phyloP scores from a whole-genome alignment of 2,329 filamentous ascomycete species.

The Graphilbum sp. region DNA sequence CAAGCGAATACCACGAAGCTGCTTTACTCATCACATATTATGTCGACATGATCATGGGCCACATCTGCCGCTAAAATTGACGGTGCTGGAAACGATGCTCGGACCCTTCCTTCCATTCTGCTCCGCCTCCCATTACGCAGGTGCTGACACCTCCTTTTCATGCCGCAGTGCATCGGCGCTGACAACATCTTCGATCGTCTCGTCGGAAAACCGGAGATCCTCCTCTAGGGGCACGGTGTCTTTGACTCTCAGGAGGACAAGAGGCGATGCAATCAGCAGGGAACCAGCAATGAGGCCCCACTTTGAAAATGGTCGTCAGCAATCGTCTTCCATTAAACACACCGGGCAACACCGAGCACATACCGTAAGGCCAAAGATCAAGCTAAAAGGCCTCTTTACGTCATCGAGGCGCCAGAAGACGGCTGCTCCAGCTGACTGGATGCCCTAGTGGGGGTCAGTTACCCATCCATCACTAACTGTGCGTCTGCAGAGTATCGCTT shows the following conservation, averaged over 20 bases:
- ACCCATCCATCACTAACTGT: no score
- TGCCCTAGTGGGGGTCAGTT: conserved; percentile 23
- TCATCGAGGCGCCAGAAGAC: conserved; percentile 59
- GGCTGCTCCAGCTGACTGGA: conserved; percentile 75
- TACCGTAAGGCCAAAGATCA: conserved; percentile 47
- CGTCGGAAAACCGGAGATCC: conserved; percentile 72
- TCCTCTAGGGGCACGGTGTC: conserved; percentile 70
- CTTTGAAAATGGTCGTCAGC: conserved; percentile 14
- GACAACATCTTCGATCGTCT: conserved; percentile 57
- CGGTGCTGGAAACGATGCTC: no score
- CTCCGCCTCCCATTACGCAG: conserved; percentile 4
- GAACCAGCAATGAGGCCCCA: conserved; percentile 66
- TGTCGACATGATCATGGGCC: no score
- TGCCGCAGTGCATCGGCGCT: conserved; percentile 7
- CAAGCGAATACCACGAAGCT: no score
- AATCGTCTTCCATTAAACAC: neutral
- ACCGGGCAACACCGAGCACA: conserved; percentile 8
- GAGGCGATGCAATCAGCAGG: conserved; percentile 59
- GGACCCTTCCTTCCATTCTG: no score
- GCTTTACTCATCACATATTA: no score
- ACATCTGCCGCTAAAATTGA: no score
- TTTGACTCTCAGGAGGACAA: conserved; percentile 64
- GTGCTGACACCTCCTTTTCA: conserved; percentile 2
- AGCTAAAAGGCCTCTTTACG: conserved; percentile 45
- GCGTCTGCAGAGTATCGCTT: neutral